These are phyloP conservation scores for Scenedesmus sp. DNA, from an alignment of 163 green algal species.

Conservation along the genomic window DNA sequence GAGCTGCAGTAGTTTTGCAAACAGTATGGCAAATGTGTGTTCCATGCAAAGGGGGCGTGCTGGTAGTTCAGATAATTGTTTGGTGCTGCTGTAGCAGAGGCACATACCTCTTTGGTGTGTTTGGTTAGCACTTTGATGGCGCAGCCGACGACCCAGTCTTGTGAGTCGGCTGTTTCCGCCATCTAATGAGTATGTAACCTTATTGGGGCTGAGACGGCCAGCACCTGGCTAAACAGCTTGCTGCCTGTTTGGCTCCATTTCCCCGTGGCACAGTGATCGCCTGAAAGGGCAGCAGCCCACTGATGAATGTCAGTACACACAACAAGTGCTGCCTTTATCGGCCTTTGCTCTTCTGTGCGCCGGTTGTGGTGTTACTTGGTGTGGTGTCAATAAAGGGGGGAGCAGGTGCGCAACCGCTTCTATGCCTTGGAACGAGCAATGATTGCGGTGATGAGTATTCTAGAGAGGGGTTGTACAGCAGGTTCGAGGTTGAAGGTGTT, in stretches of 20 bases:
- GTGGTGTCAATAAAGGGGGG: background rate
- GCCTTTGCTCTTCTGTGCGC: background rate
- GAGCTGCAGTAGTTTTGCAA: too few relatives aligned
- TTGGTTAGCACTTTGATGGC: slow-evolving; percentile 30
- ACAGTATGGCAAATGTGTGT: background rate
- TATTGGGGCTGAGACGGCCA: background rate
- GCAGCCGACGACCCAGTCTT: slow-evolving; percentile 45
- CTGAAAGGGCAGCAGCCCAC: background rate
- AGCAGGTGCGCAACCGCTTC: background rate
- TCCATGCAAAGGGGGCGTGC: background rate
- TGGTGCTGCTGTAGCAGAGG: slow-evolving; percentile 4
- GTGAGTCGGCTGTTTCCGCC: slow-evolving; percentile 28
- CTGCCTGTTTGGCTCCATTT: slow-evolving; percentile 10
- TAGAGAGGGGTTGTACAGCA: background rate
- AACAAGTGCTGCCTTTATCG: background rate
- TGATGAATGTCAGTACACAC: background rate
- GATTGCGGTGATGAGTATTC: too few relatives aligned
- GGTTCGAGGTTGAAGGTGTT: background rate
- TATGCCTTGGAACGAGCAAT: too few relatives aligned
- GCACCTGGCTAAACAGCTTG: background rate
- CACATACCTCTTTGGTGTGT: slow-evolving; percentile 41
- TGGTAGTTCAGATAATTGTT: background rate
- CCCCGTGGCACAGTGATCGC: background rate
- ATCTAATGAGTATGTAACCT: background rate
- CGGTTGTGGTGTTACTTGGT: background rate